These are phyloP conservation scores for Penicillium sp. DNA, from an alignment of 2,329 filamentous ascomycete species.

Conservation along the genomic window DNA sequence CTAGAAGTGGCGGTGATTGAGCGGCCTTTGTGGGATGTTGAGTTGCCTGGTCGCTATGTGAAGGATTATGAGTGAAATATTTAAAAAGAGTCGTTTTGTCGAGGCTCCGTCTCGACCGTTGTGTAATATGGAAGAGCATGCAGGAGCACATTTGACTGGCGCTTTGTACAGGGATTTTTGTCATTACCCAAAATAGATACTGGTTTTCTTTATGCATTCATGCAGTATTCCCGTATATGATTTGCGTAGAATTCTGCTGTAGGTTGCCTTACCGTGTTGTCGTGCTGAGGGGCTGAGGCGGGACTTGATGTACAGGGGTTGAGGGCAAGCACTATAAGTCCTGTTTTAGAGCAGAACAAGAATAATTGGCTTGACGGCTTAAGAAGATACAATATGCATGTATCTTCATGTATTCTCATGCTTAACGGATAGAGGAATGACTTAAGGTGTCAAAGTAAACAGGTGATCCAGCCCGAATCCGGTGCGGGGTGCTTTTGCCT, in stretches of 20 bases:
- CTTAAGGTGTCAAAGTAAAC: background rate
- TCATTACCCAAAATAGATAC: constrained; percentile 13
- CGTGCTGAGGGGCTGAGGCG: no score
- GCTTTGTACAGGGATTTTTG: constrained; percentile 22
- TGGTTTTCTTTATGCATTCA: background rate
- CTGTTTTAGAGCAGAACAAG: no score
- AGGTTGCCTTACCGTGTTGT: background rate
- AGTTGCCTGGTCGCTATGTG: constrained; percentile 71
- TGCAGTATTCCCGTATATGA: background rate
- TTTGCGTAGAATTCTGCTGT: background rate
- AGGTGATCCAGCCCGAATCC: constrained; percentile 13
- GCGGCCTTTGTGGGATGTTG: constrained; percentile 78
- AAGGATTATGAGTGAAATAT: constrained; percentile 51
- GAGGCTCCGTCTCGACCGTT: constrained; percentile 9
- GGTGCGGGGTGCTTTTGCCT: constrained; percentile 9
- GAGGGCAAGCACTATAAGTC: no score
- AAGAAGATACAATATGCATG: background rate
- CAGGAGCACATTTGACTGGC: constrained; percentile 21
- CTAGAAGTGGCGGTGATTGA: constrained; percentile 85
- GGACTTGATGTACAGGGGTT: background rate
- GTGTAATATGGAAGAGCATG: constrained; percentile 19
- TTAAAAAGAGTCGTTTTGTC: constrained; percentile 1
- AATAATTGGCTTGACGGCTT: background rate
- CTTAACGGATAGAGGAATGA: background rate
- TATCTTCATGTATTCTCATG: background rate